Evolutionary conservation across 495 filamentous ascomycete genomes (phyloP).

Genomic region (Penicillium turbatum): DNA sequence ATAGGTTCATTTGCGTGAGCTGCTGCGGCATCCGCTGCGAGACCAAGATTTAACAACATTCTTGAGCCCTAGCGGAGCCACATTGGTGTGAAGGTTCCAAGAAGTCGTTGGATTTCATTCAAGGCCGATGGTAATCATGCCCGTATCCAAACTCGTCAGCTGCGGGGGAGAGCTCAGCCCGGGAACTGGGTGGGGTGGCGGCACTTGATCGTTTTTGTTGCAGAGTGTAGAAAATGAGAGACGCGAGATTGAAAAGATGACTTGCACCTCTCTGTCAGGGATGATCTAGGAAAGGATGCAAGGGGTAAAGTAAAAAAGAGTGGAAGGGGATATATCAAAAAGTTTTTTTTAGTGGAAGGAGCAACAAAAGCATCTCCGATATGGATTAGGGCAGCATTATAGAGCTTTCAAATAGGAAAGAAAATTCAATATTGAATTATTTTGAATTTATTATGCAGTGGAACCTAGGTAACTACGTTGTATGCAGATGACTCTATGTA

Average conservation of each 20-base stretch:
- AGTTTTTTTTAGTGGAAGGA: not conserved
- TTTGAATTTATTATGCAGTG: not conserved
- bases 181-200: conserved; percentile 1
- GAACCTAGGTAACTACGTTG: not conserved
- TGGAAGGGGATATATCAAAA: not conserved
- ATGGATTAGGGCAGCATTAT: conserved; percentile 11
- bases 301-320: conserved; percentile 7
- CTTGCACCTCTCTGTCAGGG: not conserved
- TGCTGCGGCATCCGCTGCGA: conserved; percentile 52
- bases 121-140: conserved; percentile 5
- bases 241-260: not conserved
- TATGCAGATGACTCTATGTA: not conserved
- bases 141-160: conserved; percentile 14
- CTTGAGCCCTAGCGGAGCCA: conserved; percentile 27
- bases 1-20: conserved; percentile 54
- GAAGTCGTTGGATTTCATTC: conserved; percentile 1
- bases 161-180: conserved; percentile 12
- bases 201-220: not conserved
- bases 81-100: conserved; percentile 11
- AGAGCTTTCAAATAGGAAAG: conserved; percentile 3
- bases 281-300: conserved; percentile 1
- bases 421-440: not conserved
- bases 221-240: not conserved
- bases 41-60: conserved; percentile 48
- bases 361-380: not conserved